phyloP scores from a whole-genome alignment of 1,284 basidiomycete genomes.

The Moniliophthora roreri region DNA sequence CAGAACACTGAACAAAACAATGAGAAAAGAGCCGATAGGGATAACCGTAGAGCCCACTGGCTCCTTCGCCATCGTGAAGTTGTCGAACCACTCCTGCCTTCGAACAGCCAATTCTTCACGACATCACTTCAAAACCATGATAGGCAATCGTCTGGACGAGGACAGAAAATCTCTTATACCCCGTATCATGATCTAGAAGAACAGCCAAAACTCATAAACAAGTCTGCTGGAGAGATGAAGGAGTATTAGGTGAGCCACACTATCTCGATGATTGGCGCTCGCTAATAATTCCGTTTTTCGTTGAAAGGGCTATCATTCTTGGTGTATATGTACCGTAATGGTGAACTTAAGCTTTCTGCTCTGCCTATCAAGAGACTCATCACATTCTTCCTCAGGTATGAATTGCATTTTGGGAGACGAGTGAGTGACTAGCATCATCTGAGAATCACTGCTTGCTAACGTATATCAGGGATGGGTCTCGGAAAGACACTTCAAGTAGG shows the following conservation, averaged over 20 bases:
- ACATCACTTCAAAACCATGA: slow-evolving; percentile 27
- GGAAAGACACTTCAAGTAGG: slow-evolving; percentile 62
- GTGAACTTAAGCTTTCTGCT: slow-evolving; percentile 24
- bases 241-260: slow-evolving; percentile 50
- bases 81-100: too few relatives aligned
- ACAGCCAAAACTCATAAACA: slow-evolving; percentile 44
- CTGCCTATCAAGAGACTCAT: too few relatives aligned
- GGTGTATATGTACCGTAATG: slow-evolving; percentile 56
- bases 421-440: slow-evolving; percentile 32
- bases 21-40: slow-evolving; percentile 30
- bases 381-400: slow-evolving; percentile 38
- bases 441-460: not conserved
- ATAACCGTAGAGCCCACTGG: slow-evolving; percentile 39
- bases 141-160: slow-evolving; percentile 24
- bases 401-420: slow-evolving; percentile 62
- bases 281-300: slow-evolving; percentile 25
- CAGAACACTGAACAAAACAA: slow-evolving; percentile 35
- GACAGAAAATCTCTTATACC: slow-evolving; percentile 25
- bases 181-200: slow-evolving; percentile 38
- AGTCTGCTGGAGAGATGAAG: slow-evolving; percentile 49
- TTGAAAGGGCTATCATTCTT: slow-evolving; percentile 54
- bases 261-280: not conserved
- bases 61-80: slow-evolving; percentile 35
- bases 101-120: slow-evolving; percentile 38
- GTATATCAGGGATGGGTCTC: slow-evolving; percentile 52